Conservation (phyloP, 2,329 filamentous ascomycete genomes). For the Fusarium kyushuense region DNA sequence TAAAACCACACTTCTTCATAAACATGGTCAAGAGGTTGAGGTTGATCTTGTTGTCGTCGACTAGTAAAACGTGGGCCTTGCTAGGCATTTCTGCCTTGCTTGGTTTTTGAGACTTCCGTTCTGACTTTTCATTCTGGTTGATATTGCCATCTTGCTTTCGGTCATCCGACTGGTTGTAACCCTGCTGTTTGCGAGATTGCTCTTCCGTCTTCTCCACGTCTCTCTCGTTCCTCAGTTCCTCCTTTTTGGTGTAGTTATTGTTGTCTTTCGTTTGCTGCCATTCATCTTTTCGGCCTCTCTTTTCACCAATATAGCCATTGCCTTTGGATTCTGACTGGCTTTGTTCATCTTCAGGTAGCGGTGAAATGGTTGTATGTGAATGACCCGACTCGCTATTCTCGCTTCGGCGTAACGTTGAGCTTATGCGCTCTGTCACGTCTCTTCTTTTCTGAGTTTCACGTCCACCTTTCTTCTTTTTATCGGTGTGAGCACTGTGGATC, state of each 20-base stretch:
- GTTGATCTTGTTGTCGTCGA: constrained; percentile 60
- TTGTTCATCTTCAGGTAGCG: not conserved
- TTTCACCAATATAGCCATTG: not conserved
- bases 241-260: not conserved
- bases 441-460: not conserved
- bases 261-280: not conserved
- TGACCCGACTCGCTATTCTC: not conserved
- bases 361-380: not conserved
- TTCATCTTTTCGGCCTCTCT: not conserved
- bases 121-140: not conserved
- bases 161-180: not conserved
- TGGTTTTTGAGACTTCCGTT: not conserved
- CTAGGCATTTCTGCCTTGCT: not conserved
- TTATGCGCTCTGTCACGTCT: constrained; percentile 1
- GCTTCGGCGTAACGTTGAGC: not conserved
- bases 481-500: not conserved
- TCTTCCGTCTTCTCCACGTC: not conserved
- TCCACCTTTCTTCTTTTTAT: not conserved
- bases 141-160: not conserved
- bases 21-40: constrained; percentile 58
- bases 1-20: constrained; percentile 57
- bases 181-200: not conserved
- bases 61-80: constrained; percentile 51
- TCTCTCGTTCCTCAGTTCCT: not conserved
- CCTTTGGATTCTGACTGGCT: not conserved